phyloP scores from a whole-genome alignment of 495 filamentous ascomycete genomes.

The Aspergillus sparsus region DNA sequence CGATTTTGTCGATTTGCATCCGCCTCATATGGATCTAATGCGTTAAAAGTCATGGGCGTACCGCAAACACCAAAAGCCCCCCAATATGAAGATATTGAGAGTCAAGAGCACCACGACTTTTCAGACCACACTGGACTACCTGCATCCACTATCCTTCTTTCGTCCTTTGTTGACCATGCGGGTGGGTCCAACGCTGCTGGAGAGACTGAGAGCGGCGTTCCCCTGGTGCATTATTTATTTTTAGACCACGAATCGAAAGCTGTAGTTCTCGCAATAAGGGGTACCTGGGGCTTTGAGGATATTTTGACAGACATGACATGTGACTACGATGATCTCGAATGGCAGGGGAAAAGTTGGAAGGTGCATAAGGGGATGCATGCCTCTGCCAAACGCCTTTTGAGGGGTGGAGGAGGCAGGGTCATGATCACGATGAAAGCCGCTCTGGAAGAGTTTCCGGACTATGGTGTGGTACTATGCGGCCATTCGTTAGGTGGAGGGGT shows the following conservation, averaged over 20 bases:
- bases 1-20: constrained; percentile 78
- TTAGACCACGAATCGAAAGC: constrained; percentile 78
- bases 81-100: constrained; percentile 42
- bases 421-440: constrained; percentile 69
- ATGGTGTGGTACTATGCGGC: constrained; percentile 74
- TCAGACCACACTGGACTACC: constrained; percentile 69
- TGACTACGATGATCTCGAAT: constrained; percentile 71
- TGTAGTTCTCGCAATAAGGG: constrained; percentile 72
- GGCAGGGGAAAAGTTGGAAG: constrained; percentile 67
- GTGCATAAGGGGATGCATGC: constrained; percentile 85
- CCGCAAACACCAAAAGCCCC: constrained; percentile 47
- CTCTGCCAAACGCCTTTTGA: constrained; percentile 68
- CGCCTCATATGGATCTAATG: constrained; percentile 72
- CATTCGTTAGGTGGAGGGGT: constrained; percentile 79
- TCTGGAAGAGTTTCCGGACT: constrained; percentile 67
- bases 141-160: constrained; percentile 67
- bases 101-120: constrained; percentile 70
- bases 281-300: constrained; percentile 79
- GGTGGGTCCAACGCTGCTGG: constrained; percentile 73
- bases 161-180: constrained; percentile 73
- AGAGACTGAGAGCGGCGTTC: constrained; percentile 70
- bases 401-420: constrained; percentile 63
- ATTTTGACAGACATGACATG: constrained; percentile 80
- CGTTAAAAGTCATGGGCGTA: constrained; percentile 70
- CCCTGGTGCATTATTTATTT: constrained; percentile 76